Conservation (phyloP, 2,329 filamentous ascomycete species). For the Aureobasidium pullulans region DNA sequence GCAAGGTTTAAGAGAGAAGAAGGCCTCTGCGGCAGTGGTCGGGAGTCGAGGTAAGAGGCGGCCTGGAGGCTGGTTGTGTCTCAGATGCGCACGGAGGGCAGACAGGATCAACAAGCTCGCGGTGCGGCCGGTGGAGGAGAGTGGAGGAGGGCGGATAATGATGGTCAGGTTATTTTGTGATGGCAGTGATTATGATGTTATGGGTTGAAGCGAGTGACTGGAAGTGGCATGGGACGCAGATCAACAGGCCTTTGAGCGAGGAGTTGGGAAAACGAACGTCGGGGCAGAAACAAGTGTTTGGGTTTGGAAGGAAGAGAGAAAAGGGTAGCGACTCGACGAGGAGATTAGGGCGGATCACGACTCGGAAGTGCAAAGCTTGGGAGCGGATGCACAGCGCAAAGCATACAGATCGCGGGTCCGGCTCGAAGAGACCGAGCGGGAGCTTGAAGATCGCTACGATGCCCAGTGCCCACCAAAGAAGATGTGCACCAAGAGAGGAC, state of each 20-base stretch:
- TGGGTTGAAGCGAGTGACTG: slow-evolving; percentile 4
- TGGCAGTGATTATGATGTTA: slow-evolving; percentile 2
- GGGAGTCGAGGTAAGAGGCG: not conserved
- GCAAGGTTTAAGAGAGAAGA: slow-evolving; percentile 7
- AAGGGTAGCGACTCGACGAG: slow-evolving; percentile 10
- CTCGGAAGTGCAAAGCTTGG: slow-evolving; percentile 13
- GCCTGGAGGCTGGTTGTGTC: slow-evolving; percentile 6
- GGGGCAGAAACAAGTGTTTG: slow-evolving; percentile 11
- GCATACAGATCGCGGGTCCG: slow-evolving; percentile 11
- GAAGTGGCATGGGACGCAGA: not conserved
- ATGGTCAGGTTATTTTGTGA: not conserved
- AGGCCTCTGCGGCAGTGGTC: slow-evolving; percentile 7
- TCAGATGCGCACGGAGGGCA: slow-evolving; percentile 9
- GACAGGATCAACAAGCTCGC: slow-evolving; percentile 11
- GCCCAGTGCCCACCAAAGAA: not conserved
- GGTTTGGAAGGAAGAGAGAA: slow-evolving; percentile 10
- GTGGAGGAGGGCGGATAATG: not conserved
- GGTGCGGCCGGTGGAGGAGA: slow-evolving; percentile 6
- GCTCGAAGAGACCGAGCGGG: slow-evolving; percentile 13
- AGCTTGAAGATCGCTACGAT: slow-evolving; percentile 12
- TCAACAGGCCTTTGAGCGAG: not conserved
- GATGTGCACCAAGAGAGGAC: not conserved
- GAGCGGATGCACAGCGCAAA: slow-evolving; percentile 10
- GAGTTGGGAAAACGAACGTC: slow-evolving; percentile 5
- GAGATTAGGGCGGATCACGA: slow-evolving; percentile 13